Conservation (phyloP, 768 basidiomycete species). For the Termitomyces sp. region DNA sequence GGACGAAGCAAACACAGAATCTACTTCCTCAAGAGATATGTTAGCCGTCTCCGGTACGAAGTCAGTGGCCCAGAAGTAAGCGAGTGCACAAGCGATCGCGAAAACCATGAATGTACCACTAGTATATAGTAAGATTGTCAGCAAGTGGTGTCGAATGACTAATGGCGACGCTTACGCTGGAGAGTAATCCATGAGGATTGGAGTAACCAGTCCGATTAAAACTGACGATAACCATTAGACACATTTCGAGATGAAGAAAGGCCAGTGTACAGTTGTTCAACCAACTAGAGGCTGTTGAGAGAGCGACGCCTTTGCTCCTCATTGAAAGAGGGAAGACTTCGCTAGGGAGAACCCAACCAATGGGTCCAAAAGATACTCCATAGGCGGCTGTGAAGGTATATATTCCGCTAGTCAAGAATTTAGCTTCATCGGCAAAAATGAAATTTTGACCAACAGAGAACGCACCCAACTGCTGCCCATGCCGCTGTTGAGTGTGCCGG, state of each 20-base stretch:
- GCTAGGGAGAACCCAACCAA: conserved; percentile 81
- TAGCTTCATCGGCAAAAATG: not conserved
- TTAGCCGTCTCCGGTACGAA: conserved; percentile 76
- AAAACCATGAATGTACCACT: conserved; percentile 73
- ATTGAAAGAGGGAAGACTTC: conserved; percentile 81
- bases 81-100: conserved; percentile 57
- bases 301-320: conserved; percentile 76
- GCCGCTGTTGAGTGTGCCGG: conserved; percentile 50
- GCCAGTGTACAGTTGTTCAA: conserved; percentile 63
- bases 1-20: conserved; percentile 59
- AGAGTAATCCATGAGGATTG: conserved; percentile 58
- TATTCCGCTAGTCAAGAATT: conserved; percentile 39
- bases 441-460: not conserved
- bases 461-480: conserved; percentile 68
- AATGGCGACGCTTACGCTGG: conserved; percentile 40
- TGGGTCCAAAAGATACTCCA: conserved; percentile 73
- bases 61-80: conserved; percentile 69
- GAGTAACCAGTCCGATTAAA: conserved; percentile 71
- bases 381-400: conserved; percentile 78
- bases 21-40: conserved; percentile 73
- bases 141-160: not conserved
- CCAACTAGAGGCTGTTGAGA: conserved; percentile 88
- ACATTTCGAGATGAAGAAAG: not conserved
- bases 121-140: not conserved
- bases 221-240: conserved; percentile 38